A percentile compares a stretch with the other conserved stretches of the same genome.
These are phyloP conservation scores for Cercospora sp. DNA, from an alignment of 2,329 filamentous ascomycete genomes.

Conservation along the genomic window DNA sequence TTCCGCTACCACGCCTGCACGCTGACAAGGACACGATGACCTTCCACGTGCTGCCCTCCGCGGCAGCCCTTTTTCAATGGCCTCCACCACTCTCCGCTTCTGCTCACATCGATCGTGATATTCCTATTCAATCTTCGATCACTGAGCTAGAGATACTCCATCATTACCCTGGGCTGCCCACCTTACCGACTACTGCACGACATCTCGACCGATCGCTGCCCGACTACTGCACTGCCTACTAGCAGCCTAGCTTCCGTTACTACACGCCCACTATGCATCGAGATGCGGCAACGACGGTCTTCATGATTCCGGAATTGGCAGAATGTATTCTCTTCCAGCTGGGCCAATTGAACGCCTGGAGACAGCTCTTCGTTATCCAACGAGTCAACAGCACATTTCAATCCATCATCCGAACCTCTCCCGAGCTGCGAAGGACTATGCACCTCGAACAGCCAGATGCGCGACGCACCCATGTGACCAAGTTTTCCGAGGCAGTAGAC, in stretches of 20 bases:
- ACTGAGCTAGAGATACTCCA: neutral
- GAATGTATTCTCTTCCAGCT: slow-evolving; percentile 26
- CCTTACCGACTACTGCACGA: neutral
- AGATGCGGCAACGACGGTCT: slow-evolving; percentile 20
- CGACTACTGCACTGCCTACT: slow-evolving; percentile 1
- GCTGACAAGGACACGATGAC: slow-evolving; percentile 3
- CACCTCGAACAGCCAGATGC: slow-evolving; percentile 21
- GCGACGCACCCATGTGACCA: neutral
- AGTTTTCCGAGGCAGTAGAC: slow-evolving; percentile 20
- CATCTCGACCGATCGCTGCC: slow-evolving; percentile 3
- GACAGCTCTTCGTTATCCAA: slow-evolving; percentile 25
- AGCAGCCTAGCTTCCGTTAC: slow-evolving; percentile 6
- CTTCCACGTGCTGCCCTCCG: neutral
- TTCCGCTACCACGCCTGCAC: slow-evolving; percentile 8
- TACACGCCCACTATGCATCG: slow-evolving; percentile 13
- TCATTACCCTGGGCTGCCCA: slow-evolving; percentile 1
- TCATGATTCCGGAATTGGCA: slow-evolving; percentile 27
- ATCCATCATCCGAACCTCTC: slow-evolving; percentile 22
- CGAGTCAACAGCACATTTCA: slow-evolving; percentile 25
- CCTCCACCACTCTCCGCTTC: neutral
- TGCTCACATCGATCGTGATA: slow-evolving; percentile 2
- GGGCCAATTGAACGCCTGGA: slow-evolving; percentile 23
- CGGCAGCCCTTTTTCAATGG: neutral
- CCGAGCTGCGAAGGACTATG: slow-evolving; percentile 23
- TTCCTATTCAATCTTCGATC: neutral